Conservation (phyloP, 305 asterid species). For the Plantago lanceolata region DNA sequence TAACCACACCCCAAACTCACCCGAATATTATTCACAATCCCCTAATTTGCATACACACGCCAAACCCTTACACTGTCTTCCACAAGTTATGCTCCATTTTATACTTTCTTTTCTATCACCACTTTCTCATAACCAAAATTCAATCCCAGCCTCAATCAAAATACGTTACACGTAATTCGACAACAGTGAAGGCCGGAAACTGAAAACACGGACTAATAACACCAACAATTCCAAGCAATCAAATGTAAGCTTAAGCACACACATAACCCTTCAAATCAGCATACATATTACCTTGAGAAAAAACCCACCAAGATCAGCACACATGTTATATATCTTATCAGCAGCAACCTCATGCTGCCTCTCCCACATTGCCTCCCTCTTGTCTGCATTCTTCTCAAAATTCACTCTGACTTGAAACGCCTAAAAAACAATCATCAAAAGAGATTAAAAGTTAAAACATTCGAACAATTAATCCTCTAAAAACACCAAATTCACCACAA, state of each 20-base stretch:
- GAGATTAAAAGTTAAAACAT: not conserved
- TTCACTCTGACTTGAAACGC: slow-evolving; percentile 75
- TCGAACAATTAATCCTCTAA: not conserved
- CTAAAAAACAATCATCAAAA: slow-evolving; percentile 30
- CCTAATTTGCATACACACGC: too few relatives aligned
- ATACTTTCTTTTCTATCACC: too few relatives aligned
- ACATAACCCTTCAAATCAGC: too few relatives aligned
- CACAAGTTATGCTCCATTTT: too few relatives aligned
- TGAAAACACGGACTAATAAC: slow-evolving; percentile 7
- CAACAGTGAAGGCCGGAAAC: not conserved
- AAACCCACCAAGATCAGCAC: slow-evolving; percentile 92
- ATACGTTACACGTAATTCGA: too few relatives aligned
- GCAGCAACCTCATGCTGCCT: slow-evolving; percentile 86
- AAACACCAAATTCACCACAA: slow-evolving; percentile 1
- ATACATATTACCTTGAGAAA: slow-evolving; percentile 96
- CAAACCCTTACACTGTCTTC: too few relatives aligned
- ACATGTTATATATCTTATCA: slow-evolving; percentile 81
- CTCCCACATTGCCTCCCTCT: slow-evolving; percentile 90
- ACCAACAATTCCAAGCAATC: not conserved
- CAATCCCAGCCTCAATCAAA: too few relatives aligned
- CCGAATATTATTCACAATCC: too few relatives aligned
- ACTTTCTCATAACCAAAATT: too few relatives aligned
- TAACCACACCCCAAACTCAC: too few relatives aligned
- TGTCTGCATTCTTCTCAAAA: slow-evolving; percentile 62
- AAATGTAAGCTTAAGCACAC: slow-evolving; percentile 10